Evolutionary conservation across 2,329 filamentous ascomycete species (phyloP), one percentile per base, ranked within the genome.

Genomic region (Teratosphaeria nubilosa): DNA sequence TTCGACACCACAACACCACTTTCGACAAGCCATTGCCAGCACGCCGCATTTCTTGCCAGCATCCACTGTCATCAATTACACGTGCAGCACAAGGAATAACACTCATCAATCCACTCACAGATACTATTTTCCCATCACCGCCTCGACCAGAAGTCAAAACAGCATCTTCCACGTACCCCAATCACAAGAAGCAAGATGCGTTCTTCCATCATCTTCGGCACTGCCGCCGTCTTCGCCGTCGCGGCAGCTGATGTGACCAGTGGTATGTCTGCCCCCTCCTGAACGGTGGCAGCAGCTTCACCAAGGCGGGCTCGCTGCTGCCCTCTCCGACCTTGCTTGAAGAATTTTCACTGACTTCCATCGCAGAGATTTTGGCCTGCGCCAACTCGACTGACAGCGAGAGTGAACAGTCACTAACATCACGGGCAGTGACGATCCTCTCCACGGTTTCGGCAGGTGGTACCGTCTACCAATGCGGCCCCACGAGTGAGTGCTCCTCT

Each of bases 191-290:
- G 25, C 57, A 66, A 66, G 30, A 68, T 68, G 66, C 64, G 62
- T 62, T 63, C 63, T 51, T 56, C 54, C n/a, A n/a, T 61, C 61
- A 59, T 66, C 48, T 25, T 65, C 60, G 62, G 66, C 61, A 60
- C 62, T 54, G 57, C 60, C 58, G 65, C 62, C 50, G 62, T 69
- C 58, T 59, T 66, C 58, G 53, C 61, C 53, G 37, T 64, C 55
- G 63, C 62, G 51, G 45, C 56, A 16, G 66, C 66, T 22, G 63
- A 67, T 41, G 60, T 55, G 55, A 66, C 66, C 59, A 64, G 66
- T 69, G 60, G 60, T 64, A 51, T 52, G 63, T 60, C 14, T 48
- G 24, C n/a, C 37, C 34, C 16, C 34, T 41, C 34, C 13, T 14
- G 13, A 41, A 11, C 16, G 30, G 56, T 25, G 51, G 27, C 51